Evolutionary conservation across 2,329 filamentous ascomycete genomes (phyloP), one percentile per base, ranked within the genome.

Genomic region (Neonectria punicea): DNA sequence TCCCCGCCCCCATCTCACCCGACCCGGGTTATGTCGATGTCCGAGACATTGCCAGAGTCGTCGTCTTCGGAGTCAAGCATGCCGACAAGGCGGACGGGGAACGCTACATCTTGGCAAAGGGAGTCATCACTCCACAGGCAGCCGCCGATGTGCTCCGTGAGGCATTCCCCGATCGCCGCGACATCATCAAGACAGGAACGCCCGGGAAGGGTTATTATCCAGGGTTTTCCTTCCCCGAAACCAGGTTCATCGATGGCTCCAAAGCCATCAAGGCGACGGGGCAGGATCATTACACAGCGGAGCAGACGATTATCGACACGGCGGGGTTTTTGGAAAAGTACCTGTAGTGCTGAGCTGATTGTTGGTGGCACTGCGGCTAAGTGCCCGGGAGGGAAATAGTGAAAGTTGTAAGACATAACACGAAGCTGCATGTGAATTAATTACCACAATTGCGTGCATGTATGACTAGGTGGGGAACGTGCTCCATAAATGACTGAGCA

Each of bases 61-160:
- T 63, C 2, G 67, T 74, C 7, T 74, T 72, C 34, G 69, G 67
- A 41, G 66, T 74, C 16, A 53, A 68, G 6, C 62, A 72, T 28
- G 53, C 65, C 5, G 69, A 68, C 3, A 67, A 73, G 61, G 30
- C 61, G 5, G 59, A 73, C 7, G 67, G 69, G 4, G 65, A 74
- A 34, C 71, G 72, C 2, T 73, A 65, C 53, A 30, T 74, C 18
- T 22, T 74, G 10, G 46, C 62, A 4, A 63, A 53, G 4, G 72
- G 72, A 11, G 6, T 69, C 8, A 66, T 74, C 0, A 60, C 65
- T 49, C 72, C 71, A 1, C 72, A 74, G 28, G 70, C 66, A 1
- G 72, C 70, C 9, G 72, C 71, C 1, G 70, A 74, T 43, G 47
- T 74, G 8, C 71, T 74, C n/a, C 72, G 72, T 1, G 58, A 70